Base-by-base conservation (phyloP, 208 protist species). In the Herpetomonas tarakana region DNA sequence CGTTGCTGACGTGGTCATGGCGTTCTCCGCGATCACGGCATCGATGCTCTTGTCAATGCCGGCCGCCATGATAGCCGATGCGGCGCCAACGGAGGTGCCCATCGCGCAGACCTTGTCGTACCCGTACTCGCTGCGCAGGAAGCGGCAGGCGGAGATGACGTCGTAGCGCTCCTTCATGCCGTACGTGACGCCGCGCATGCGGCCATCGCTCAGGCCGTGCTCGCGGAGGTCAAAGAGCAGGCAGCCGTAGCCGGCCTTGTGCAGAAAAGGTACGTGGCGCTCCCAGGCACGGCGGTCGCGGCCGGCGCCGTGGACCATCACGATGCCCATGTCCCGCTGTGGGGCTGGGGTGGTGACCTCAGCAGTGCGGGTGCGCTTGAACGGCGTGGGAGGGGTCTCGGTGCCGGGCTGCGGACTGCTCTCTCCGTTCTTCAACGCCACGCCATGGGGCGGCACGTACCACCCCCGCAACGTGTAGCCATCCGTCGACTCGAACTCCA, bases 191-290 rank as follows among this genome's bases (percentile, higher is more conserved):
- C 92, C 92, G 26, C 81, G 78, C 70, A 78, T 84, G 29, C 78
- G 87, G 22, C 88, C 88, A 72, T 86, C 81, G 66, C 86, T 94
- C 19, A 90, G 65, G 26, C 92, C 92, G 45, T 93, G 88, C 62
- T 97, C 89, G 16, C 86, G 78, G 29, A 97, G 85, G 57, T 97
- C 92, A 61, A 97, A 97, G n/a, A 97, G 62, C 29, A 97, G 60
- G 44, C 78, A 85, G 24, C 76, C 76, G 67, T 92, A 97, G 31
- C 92, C 92, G 3, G 65, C 74, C 39, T 86, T 75, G 66, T 94
- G 88, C 11, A 97, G 47, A 41, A 96, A 91, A 4, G 84, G 87
- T 11, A 95, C 62, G 57, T 97, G 92, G 0, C 92, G 85, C 39
- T 91, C 74, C 87, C 87, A 97, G n/a, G 92, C 74, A 14, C 92